A percentile compares a stretch with the other conserved stretches of the same genome.
phyloP scores from a whole-genome alignment of 1,284 basidiomycete genomes.

The Cystobasidiaceae sp. region DNA sequence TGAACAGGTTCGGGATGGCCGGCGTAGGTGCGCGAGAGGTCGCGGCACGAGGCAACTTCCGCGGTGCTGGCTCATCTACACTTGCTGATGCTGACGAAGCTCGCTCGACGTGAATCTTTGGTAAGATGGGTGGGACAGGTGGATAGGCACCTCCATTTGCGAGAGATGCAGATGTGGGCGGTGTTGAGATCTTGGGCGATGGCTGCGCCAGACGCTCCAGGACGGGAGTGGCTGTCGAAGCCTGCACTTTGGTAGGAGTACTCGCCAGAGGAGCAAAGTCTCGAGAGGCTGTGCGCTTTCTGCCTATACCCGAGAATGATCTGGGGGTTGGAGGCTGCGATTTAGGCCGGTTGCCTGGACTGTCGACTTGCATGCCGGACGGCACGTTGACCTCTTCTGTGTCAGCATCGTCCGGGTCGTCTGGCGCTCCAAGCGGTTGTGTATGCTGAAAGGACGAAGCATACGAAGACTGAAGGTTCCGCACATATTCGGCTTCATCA shows the following conservation, averaged over 20 bases:
- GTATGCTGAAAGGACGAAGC: neutral
- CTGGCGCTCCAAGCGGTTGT: neutral
- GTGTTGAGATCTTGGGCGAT: no score
- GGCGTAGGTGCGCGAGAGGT: conserved; percentile 6
- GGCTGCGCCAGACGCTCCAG: no score
- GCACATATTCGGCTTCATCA: neutral
- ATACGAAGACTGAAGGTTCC: neutral
- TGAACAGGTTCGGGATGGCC: neutral
- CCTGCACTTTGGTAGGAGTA: no score
- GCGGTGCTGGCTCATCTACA: neutral
- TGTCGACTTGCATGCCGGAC: no score
- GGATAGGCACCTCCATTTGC: neutral
- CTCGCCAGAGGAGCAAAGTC: no score
- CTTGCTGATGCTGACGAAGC: conserved; percentile 16
- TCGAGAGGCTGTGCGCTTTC: no score
- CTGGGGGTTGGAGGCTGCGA: no score
- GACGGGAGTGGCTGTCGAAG: no score
- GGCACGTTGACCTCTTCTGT: no score
- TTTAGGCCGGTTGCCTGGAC: no score
- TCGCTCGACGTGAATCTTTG: conserved; percentile 22
- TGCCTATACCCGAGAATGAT: no score
- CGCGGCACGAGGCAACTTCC: neutral
- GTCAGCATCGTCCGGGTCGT: neutral
- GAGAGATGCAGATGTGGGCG: no score
- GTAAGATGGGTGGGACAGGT: conserved; percentile 1